Evolutionary conservation across 139 green algal genomes (phyloP).

Genomic region (Auxenochlorella protothecoides): DNA sequence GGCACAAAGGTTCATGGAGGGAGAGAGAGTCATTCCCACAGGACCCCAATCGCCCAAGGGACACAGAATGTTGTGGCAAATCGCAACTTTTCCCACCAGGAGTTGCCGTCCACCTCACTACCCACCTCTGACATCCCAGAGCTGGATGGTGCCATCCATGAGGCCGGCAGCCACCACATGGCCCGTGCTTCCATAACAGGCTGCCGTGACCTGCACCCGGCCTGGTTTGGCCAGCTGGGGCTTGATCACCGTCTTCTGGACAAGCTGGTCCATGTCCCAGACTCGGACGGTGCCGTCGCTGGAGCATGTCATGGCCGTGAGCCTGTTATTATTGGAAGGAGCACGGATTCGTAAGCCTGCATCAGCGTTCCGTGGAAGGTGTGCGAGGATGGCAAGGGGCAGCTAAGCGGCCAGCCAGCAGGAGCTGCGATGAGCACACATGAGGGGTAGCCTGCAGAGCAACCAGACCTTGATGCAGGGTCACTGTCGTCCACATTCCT

Average conservation of each 20-base stretch:
- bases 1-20: background rate
- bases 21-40: no score
- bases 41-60: no score
- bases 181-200: conserved; percentile 61
- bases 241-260: conserved; percentile 86
- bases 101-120: no score
- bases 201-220: conserved; percentile 65
- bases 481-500: no score
- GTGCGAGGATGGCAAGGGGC: no score
- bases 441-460: no score
- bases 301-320: conserved; percentile 63
- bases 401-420: no score
- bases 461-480: no score
- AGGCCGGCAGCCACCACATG: conserved; percentile 69
- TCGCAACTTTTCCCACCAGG: no score
- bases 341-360: background rate
- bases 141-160: conserved; percentile 79
- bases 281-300: conserved; percentile 85
- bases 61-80: no score
- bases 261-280: conserved; percentile 69
- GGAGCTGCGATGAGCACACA: no score
- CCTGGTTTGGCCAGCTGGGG: conserved; percentile 53
- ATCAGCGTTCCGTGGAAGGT: no score
- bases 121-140: conserved; percentile 63
- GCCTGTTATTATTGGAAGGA: conserved; percentile 4